phyloP scores from a whole-genome alignment of 768 basidiomycete species.

The Infundibulicybe gibba region DNA sequence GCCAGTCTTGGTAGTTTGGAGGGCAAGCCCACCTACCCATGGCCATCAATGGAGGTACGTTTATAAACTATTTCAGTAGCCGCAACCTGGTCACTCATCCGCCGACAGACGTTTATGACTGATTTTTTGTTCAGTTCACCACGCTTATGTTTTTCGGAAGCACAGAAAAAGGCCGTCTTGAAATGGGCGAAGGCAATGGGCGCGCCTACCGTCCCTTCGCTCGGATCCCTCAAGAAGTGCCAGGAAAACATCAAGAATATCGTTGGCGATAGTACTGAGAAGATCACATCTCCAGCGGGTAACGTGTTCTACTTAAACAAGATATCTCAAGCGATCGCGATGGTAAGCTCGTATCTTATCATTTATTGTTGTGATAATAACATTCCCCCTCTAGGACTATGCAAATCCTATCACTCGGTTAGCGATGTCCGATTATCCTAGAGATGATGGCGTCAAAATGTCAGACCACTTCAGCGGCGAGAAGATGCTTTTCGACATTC shows the following conservation, averaged over 20 bases:
- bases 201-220: slow-evolving; percentile 19
- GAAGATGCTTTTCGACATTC: slow-evolving; percentile 24
- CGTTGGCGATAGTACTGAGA: slow-evolving; percentile 18
- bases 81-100: background rate
- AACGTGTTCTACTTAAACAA: slow-evolving; percentile 23
- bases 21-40: slow-evolving; percentile 2
- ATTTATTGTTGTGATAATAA: background rate
- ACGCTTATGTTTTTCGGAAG: slow-evolving; percentile 20
- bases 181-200: slow-evolving; percentile 22
- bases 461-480: slow-evolving; percentile 18
- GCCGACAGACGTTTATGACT: slow-evolving; percentile 19
- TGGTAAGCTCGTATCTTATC: background rate
- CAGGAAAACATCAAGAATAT: slow-evolving; percentile 11
- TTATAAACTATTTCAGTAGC: background rate
- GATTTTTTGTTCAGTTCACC: slow-evolving; percentile 28
- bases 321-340: background rate
- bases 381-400: slow-evolving; percentile 15
- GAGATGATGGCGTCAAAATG: slow-evolving; percentile 14
- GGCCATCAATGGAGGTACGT: slow-evolving; percentile 5
- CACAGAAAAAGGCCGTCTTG: slow-evolving; percentile 22
- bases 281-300: slow-evolving; percentile 12
- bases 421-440: slow-evolving; percentile 22
- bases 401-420: slow-evolving; percentile 15
- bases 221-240: slow-evolving; percentile 16
- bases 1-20: too few relatives aligned